Percentiles rank a stretch among this genome's conserved stretches.
Evolutionary conservation across 2,329 filamentous ascomycete species (phyloP).

Genomic region (Aspergillus carbonarius): DNA sequence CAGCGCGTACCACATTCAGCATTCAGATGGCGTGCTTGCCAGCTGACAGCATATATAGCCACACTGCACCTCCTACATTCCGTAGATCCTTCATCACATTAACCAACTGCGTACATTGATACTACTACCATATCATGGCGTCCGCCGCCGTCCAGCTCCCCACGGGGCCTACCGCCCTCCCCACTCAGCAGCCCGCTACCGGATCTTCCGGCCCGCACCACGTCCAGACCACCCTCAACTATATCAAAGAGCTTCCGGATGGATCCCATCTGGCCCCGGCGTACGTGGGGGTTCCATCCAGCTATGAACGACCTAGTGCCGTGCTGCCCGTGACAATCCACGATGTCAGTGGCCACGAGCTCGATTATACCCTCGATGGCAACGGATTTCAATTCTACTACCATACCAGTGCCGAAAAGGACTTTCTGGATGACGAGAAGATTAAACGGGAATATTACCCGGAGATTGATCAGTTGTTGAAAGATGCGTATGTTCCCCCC

Average conservation of each 20-base stretch:
- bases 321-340: constrained; percentile 40
- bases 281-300: constrained; percentile 38
- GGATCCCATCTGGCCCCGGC: constrained; percentile 43
- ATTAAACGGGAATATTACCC: constrained; percentile 47
- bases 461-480: constrained; percentile 48
- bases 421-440: constrained; percentile 44
- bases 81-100: background rate
- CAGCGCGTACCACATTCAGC: constrained; percentile 21
- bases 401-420: constrained; percentile 39
- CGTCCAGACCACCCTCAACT: constrained; percentile 48
- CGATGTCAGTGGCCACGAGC: constrained; percentile 44
- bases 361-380: constrained; percentile 47
- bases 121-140: constrained; percentile 23
- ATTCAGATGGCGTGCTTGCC: constrained; percentile 33
- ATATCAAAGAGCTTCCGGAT: constrained; percentile 46
- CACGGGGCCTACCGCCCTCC: constrained; percentile 9
- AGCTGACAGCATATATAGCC: background rate
- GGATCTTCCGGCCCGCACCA: constrained; percentile 24
- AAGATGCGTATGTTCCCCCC: constrained; percentile 34
- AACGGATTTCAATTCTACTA: constrained; percentile 49
- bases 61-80: background rate
- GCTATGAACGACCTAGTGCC: constrained; percentile 44
- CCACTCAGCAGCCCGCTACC: constrained; percentile 12
- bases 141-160: constrained; percentile 31
- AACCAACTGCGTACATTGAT: background rate